Conservation (phyloP, 768 basidiomycete genomes). For the Auricularia auricula-judae region DNA sequence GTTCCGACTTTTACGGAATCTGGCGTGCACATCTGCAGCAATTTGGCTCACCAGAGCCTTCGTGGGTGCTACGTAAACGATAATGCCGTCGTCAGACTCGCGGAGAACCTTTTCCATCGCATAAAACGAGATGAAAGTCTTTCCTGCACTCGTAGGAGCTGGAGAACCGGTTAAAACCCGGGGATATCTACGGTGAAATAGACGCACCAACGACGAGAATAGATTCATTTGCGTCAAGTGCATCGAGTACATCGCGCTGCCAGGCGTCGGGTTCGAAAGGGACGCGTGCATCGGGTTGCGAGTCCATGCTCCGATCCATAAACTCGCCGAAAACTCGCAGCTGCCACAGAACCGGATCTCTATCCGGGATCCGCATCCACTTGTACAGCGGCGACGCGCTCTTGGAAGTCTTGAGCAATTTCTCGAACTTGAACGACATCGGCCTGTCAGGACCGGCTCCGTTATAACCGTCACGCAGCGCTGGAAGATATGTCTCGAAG, state of each 20-base stretch:
- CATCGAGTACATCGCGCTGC: slow-evolving; percentile 57
- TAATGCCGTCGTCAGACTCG: slow-evolving; percentile 50
- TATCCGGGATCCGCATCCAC: slow-evolving; percentile 45
- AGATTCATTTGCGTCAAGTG: slow-evolving; percentile 46
- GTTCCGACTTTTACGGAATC: slow-evolving; percentile 47
- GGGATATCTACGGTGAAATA: background rate
- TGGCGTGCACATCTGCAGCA: slow-evolving; percentile 62
- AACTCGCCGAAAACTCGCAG: slow-evolving; percentile 57
- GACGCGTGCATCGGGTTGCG: slow-evolving; percentile 44
- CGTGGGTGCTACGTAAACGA: slow-evolving; percentile 67
- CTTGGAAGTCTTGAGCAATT: slow-evolving; percentile 38
- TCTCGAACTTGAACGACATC: slow-evolving; percentile 42
- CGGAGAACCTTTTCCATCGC: slow-evolving; percentile 63
- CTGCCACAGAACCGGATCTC: slow-evolving; percentile 51
- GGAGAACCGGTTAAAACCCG: background rate
- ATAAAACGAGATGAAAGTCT: slow-evolving; percentile 69
- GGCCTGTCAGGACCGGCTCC: slow-evolving; percentile 17
- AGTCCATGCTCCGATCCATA: slow-evolving; percentile 66
- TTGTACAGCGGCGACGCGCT: slow-evolving; percentile 27
- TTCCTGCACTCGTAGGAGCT: slow-evolving; percentile 66
- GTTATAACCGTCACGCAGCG: slow-evolving; percentile 8
- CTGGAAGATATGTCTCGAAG: slow-evolving; percentile 28
- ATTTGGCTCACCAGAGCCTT: slow-evolving; percentile 65
- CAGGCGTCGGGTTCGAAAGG: slow-evolving; percentile 58
- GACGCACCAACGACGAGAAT: slow-evolving; percentile 54